Percentiles rank a stretch among this genome's conserved stretches.
Conservation (phyloP, 257 asterid genomes). For the Rubia yunnanensis region DNA sequence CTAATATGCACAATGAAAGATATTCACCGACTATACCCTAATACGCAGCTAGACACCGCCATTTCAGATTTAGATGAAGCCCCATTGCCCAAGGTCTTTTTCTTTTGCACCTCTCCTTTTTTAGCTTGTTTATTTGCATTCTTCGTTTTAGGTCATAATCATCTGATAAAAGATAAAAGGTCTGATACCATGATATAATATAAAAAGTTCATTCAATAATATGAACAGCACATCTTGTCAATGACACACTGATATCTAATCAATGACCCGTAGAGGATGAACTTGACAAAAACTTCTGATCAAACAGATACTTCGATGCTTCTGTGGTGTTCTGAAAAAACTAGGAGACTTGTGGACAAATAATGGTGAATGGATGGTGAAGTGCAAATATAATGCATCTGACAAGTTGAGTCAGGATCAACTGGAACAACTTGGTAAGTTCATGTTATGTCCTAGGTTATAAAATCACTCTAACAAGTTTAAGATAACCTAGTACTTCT, state of each 20-base stretch:
- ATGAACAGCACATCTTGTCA: too few species aligned
- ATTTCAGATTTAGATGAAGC: conserved; percentile 39
- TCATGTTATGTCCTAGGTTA: conserved; percentile 16
- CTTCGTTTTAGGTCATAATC: background rate
- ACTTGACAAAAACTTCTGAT: background rate
- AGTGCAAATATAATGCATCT: conserved; percentile 37
- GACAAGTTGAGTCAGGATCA: conserved; percentile 28
- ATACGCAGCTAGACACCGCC: conserved; percentile 19
- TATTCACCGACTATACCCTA: conserved; percentile 44
- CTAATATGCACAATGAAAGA: conserved; percentile 62
- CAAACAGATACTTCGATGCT: conserved; percentile 46
- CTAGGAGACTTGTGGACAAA: conserved; percentile 74
- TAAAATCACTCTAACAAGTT: conserved; percentile 16
- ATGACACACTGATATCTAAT: too few species aligned
- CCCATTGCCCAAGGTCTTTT: conserved; percentile 47
- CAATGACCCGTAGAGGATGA: too few species aligned
- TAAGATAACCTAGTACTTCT: background rate
- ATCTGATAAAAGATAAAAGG: too few species aligned
- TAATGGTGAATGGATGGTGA: conserved; percentile 58
- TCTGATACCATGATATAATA: too few species aligned
- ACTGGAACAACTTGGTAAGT: conserved; percentile 38
- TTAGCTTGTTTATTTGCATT: background rate
- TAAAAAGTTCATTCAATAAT: too few species aligned
- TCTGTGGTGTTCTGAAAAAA: conserved; percentile 54
- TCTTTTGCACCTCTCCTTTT: background rate